These are phyloP conservation scores for Blastobotrys americana DNA, from an alignment of 805 yeast genomes.

Conservation along the genomic window DNA sequence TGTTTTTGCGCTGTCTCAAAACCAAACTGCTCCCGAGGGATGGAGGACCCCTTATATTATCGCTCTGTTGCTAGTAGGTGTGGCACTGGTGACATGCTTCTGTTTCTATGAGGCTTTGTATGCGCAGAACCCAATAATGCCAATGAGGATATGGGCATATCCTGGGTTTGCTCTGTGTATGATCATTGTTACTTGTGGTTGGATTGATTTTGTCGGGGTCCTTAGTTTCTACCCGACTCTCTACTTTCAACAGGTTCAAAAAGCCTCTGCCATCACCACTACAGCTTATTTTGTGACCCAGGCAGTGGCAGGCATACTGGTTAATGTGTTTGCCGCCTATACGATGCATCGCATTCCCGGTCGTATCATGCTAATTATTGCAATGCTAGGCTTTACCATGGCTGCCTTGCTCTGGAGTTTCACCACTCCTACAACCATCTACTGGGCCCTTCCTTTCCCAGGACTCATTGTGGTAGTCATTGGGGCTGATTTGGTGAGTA, in stretches of 20 bases:
- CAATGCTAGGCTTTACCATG: conserved; percentile 32
- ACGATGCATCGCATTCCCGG: conserved; percentile 42
- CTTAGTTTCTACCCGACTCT: conserved; percentile 36
- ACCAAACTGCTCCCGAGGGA: conserved; percentile 35
- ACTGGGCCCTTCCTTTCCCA: conserved; percentile 43
- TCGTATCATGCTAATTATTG: conserved; percentile 31
- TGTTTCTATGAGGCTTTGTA: conserved; percentile 36
- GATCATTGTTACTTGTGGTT: conserved; percentile 33
- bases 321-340: conserved; percentile 41
- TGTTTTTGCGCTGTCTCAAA: conserved; percentile 41
- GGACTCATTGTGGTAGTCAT: conserved; percentile 36
- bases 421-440: conserved; percentile 29
- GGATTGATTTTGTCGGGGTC: conserved; percentile 40
- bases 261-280: conserved; percentile 36
- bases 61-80: conserved; percentile 37
- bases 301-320: conserved; percentile 37
- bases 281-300: conserved; percentile 40
- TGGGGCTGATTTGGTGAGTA: conserved; percentile 44
- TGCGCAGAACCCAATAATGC: conserved; percentile 42
- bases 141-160: conserved; percentile 38
- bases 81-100: conserved; percentile 30
- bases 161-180: conserved; percentile 36
- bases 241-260: conserved; percentile 37
- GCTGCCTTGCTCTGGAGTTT: conserved; percentile 40
- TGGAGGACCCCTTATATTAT: conserved; percentile 45